A percentile compares a stretch with the other conserved stretches of the same genome.
Evolutionary conservation across 495 filamentous ascomycete genomes (phyloP).

Genomic region (Talaromyces adpressus): DNA sequence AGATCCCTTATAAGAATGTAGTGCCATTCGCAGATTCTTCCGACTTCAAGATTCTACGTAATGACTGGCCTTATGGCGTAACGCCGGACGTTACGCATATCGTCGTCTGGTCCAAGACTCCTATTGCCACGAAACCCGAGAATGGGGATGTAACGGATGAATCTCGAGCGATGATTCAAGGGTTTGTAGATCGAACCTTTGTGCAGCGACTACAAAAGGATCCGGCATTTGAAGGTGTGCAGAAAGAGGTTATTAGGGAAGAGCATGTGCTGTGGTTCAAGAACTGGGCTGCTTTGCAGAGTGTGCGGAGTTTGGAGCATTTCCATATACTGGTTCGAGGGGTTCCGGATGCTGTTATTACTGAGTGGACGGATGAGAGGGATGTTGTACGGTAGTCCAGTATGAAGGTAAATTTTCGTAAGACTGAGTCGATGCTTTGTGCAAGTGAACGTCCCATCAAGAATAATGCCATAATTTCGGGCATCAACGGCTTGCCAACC

Average conservation of each 20-base stretch:
- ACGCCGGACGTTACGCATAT: conserved; percentile 58
- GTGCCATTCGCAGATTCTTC: conserved; percentile 60
- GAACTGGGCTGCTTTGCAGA: conserved; percentile 87
- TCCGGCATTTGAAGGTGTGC: not conserved
- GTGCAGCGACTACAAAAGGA: conserved; percentile 43
- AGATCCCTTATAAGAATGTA: conserved; percentile 26
- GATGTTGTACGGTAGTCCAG: not conserved
- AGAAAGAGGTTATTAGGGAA: conserved; percentile 24
- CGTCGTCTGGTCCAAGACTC: conserved; percentile 54
- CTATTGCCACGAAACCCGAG: conserved; percentile 34
- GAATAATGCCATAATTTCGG: not conserved
- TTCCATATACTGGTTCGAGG: conserved; percentile 62
- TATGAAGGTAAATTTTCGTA: not conserved
- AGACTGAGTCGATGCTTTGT: not conserved
- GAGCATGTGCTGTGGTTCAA: conserved; percentile 83
- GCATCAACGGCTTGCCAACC: not conserved
- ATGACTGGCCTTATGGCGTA: conserved; percentile 91
- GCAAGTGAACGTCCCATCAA: not conserved
- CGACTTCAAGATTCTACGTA: conserved; percentile 72
- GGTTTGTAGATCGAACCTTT: conserved; percentile 65
- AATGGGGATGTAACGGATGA: conserved; percentile 71
- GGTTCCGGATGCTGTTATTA: conserved; percentile 50
- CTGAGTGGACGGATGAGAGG: conserved; percentile 51
- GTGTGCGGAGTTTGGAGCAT: conserved; percentile 76
- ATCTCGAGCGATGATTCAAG: conserved; percentile 51